Conservation (phyloP, 306 rosid species). For the Rosa lucieae region DNA sequence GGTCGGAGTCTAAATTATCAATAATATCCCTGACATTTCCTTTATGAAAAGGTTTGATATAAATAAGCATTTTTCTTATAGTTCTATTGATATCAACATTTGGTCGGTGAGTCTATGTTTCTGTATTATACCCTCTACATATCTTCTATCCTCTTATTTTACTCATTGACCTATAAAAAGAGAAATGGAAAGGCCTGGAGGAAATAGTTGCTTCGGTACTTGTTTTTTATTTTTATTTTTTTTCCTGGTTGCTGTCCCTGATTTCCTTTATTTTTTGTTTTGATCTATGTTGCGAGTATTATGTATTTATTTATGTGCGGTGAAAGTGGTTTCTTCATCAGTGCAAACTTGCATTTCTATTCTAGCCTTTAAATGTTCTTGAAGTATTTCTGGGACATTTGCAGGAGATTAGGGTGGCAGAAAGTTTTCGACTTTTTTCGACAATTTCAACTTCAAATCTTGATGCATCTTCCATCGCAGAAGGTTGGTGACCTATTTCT, state of each 20-base stretch:
- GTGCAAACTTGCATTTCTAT: neutral
- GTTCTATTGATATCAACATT: neutral
- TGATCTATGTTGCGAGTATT: neutral
- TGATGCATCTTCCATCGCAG: constrained; percentile 44
- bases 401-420: constrained; percentile 82
- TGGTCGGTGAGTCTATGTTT: neutral
- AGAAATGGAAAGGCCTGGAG: neutral
- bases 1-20: neutral
- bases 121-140: neutral
- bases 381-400: constrained; percentile 12
- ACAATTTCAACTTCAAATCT: constrained; percentile 63
- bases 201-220: neutral
- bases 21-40: neutral
- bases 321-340: neutral
- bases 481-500: constrained; percentile 42
- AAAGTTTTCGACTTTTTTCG: constrained; percentile 73
- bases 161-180: neutral
- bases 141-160: neutral
- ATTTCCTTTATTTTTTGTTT: neutral
- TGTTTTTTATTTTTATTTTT: neutral
- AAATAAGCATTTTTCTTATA: neutral
- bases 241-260: neutral
- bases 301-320: neutral
- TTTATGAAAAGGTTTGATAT: neutral
- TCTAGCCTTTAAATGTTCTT: neutral